Base-by-base conservation (phyloP, 208 protist species). In the Leishmania gerbilli region DNA sequence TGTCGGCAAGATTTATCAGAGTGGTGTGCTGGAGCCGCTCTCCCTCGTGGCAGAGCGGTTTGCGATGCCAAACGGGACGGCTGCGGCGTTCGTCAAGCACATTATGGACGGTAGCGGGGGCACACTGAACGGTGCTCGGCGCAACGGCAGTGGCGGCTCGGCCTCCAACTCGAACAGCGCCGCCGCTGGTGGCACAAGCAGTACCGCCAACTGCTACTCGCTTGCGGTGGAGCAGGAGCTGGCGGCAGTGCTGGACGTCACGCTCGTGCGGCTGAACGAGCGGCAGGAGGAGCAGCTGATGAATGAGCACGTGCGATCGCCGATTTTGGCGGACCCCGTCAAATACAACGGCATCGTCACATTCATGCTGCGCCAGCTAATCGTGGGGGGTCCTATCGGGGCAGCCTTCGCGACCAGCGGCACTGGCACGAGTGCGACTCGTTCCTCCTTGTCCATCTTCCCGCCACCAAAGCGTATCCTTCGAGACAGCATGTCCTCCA, bases 21-120 rank as follows among this genome's bases (percentile, higher is more conserved):
- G 83, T 67, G 91, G 87, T 3, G 76, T 96, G 27, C 81, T 96
- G 13, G 90, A 93, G 79, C 86, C 91, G 27, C 87, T 96, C 34
- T 94, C 92, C 19, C 78, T 93, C 24, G 92, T 96, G 24, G 92
- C 92, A 42, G 92, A 95, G 82, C 88, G 91, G 7, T 96, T 88
- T 55, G 86, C 84, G 8, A 89, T 95, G 87, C 92, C 89, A 11
- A 56, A 55, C 13, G 90, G 87, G 40, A 34, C 85, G 21, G 72
- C 86, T 7, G 64, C 79, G 34, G 62, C 77, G 19, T 94, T 93
- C 72, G 65, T 86, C 56, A 85, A 84, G 9, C 72, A 81, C 37
- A n/a, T 90, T 34, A 78, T 64, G 24, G 80, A 85, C 53, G 49
- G 49, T 55, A 81, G 24, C 74, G 71, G 27, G 11, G 58, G 56